phyloP scores from a whole-genome alignment of 805 yeast species.

The Tetrapisispora phaffii region DNA sequence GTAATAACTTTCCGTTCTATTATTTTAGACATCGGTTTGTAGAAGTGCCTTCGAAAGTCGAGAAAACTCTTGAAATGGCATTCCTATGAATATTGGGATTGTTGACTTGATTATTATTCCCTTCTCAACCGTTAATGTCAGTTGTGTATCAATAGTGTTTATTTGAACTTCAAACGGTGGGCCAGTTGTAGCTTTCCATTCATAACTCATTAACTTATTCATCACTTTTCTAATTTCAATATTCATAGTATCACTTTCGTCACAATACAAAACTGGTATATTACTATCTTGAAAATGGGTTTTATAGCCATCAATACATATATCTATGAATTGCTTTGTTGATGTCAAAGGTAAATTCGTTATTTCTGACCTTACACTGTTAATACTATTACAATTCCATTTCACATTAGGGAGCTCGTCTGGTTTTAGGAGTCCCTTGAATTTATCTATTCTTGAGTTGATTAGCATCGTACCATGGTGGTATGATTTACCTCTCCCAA shows the following conservation, averaged over 20 bases:
- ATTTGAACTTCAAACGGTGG: slow-evolving; percentile 59
- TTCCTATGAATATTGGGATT: slow-evolving; percentile 8
- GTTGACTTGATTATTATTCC: slow-evolving; percentile 29
- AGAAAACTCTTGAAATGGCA: slow-evolving; percentile 12
- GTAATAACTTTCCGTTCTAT: neutral
- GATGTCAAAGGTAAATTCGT: slow-evolving; percentile 47
- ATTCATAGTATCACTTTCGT: slow-evolving; percentile 24
- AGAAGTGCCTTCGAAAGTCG: neutral
- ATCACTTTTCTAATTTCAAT: slow-evolving; percentile 34
- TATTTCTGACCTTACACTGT: slow-evolving; percentile 76
- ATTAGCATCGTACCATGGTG: slow-evolving; percentile 96
- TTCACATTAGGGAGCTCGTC: slow-evolving; percentile 36
- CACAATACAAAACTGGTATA: slow-evolving; percentile 22
- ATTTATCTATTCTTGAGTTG: slow-evolving; percentile 47
- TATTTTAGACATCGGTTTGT: neutral
- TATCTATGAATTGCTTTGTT: slow-evolving; percentile 23
- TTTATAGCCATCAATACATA: slow-evolving; percentile 22
- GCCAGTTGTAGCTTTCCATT: slow-evolving; percentile 69
- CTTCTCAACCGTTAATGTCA: slow-evolving; percentile 39
- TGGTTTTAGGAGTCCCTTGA: slow-evolving; percentile 51
- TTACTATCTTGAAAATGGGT: slow-evolving; percentile 14
- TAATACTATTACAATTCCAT: slow-evolving; percentile 44
- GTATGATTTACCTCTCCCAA: slow-evolving; percentile 70
- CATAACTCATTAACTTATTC: slow-evolving; percentile 44
- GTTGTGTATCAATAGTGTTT: slow-evolving; percentile 22